These are phyloP conservation scores for Cystofilobasidium macerans DNA, from an alignment of 768 basidiomycete species.

Conservation along the genomic window DNA sequence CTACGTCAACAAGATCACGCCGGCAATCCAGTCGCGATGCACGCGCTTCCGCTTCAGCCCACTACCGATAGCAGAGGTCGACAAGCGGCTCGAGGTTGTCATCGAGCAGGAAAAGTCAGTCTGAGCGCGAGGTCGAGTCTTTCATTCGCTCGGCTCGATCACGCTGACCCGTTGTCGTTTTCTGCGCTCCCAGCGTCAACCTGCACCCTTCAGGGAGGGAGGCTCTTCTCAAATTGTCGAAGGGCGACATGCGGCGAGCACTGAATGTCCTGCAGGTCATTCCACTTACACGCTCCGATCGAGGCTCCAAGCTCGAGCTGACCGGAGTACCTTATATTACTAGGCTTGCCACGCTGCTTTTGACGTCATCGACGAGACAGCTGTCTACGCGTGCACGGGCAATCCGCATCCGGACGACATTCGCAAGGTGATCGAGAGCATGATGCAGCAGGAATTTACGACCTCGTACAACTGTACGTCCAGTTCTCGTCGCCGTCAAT, in stretches of 20 bases:
- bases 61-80: slow-evolving; percentile 69
- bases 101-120: slow-evolving; percentile 73
- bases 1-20: slow-evolving; percentile 98
- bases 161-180: too few relatives aligned
- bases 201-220: slow-evolving; percentile 73
- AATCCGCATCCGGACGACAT: slow-evolving; percentile 93
- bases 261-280: slow-evolving; percentile 75
- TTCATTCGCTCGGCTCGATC: too few relatives aligned
- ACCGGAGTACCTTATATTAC: too few relatives aligned
- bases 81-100: slow-evolving; percentile 65
- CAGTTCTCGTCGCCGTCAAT: neutral
- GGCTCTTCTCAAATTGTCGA: slow-evolving; percentile 84
- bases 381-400: slow-evolving; percentile 93
- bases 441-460: slow-evolving; percentile 93
- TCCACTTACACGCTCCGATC: too few relatives aligned
- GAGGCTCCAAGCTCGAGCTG: too few relatives aligned
- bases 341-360: slow-evolving; percentile 93
- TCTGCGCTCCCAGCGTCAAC: slow-evolving; percentile 53
- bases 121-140: neutral
- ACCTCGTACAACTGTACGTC: slow-evolving; percentile 54
- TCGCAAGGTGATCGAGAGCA: slow-evolving; percentile 80
- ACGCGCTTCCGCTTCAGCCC: slow-evolving; percentile 96
- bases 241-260: slow-evolving; percentile 94
- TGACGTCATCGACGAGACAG: slow-evolving; percentile 71
- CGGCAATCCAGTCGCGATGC: slow-evolving; percentile 96